Conservation (phyloP, 2,329 filamentous ascomycete genomes). For the Colletotrichum spaethianum region DNA sequence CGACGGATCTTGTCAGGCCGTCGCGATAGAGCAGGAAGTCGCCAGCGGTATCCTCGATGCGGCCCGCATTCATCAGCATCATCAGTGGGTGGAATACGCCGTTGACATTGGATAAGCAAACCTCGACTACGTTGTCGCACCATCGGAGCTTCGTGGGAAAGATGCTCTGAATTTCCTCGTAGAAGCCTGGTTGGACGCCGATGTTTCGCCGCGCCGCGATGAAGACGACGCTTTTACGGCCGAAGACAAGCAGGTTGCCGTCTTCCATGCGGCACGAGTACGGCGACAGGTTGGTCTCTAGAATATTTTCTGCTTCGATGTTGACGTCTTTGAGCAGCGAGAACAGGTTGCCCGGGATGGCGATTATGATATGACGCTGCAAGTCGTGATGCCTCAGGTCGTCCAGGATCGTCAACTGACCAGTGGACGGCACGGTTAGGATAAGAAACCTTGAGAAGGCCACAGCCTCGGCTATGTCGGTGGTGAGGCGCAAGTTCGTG, state of each 20-base stretch:
- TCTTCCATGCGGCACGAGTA: constrained; percentile 32
- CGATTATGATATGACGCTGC: constrained; percentile 18
- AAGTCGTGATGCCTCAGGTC: constrained; percentile 21
- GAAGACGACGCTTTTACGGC: constrained; percentile 23
- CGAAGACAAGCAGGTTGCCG: constrained; percentile 6
- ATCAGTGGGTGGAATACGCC: constrained; percentile 30
- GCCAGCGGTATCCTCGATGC: constrained; percentile 18
- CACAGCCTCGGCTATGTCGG: constrained; percentile 23
- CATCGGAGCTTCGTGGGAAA: constrained; percentile 21
- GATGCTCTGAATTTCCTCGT: constrained; percentile 27
- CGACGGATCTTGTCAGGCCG: constrained; percentile 23
- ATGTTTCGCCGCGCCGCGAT: constrained; percentile 10
- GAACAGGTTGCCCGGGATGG: constrained; percentile 21
- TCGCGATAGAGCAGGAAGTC: constrained; percentile 26
- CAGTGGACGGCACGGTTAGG: constrained; percentile 29
- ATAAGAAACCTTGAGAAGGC: constrained; percentile 23
- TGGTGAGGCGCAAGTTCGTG: constrained; percentile 13
- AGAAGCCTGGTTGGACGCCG: constrained; percentile 10
- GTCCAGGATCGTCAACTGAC: constrained; percentile 24
- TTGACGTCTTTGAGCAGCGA: constrained; percentile 20
- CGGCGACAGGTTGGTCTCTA: constrained; percentile 30
- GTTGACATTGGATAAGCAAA: constrained; percentile 34
- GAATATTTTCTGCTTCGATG: constrained; percentile 17
- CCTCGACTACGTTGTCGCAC: constrained; percentile 29
- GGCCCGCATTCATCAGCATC: constrained; percentile 33